These are phyloP conservation scores for Sophora flavescens DNA, from an alignment of 306 rosid genomes.

Conservation along the genomic window DNA sequence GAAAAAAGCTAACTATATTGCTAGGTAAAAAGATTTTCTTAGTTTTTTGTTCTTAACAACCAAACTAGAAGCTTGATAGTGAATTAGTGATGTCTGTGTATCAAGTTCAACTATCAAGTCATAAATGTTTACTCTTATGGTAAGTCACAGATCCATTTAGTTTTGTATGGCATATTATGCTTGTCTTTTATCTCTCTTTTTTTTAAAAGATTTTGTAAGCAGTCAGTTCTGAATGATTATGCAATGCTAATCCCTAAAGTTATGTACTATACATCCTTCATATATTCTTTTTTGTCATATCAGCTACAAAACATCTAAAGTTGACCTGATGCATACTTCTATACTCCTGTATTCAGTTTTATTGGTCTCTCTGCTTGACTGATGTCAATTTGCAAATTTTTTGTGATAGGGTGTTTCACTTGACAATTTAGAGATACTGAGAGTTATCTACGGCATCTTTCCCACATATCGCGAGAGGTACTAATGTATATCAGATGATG, in stretches of 20 bases:
- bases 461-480: slow-evolving; percentile 92
- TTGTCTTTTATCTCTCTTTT: neutral
- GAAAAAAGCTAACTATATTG: neutral
- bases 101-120: neutral
- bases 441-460: slow-evolving; percentile 88
- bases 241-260: slow-evolving; percentile 20
- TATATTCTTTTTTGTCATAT: neutral
- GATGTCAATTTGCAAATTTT: slow-evolving; percentile 24
- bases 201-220: neutral
- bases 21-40: neutral
- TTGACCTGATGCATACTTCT: slow-evolving; percentile 1
- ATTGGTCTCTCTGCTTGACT: slow-evolving; percentile 27
- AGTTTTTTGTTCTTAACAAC: neutral
- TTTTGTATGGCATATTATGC: slow-evolving; percentile 5
- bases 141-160: slow-evolving; percentile 22
- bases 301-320: neutral
- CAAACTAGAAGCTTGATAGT: slow-evolving; percentile 25
- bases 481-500: slow-evolving; percentile 34
- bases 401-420: slow-evolving; percentile 79
- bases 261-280: neutral
- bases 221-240: slow-evolving; percentile 8
- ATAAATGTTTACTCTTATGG: neutral
- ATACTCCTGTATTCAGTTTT: slow-evolving; percentile 18
- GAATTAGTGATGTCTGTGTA: slow-evolving; percentile 8
- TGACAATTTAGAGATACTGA: slow-evolving; percentile 76